These are phyloP conservation scores for Didymella arachidicola DNA, from an alignment of 2,329 filamentous ascomycete genomes.

Conservation along the genomic window DNA sequence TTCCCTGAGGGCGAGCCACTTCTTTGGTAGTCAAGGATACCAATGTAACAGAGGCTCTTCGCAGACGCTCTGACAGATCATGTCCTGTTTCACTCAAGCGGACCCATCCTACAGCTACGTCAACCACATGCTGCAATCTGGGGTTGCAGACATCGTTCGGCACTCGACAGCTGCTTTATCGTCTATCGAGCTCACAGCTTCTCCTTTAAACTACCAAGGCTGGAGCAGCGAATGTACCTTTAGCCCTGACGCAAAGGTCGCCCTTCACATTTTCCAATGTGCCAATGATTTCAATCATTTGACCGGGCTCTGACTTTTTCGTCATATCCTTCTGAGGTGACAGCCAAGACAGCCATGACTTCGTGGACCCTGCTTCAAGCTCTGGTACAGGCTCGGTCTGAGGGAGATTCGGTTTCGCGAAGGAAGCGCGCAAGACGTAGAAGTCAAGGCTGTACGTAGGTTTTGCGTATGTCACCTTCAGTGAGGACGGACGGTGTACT, in stretches of 20 bases:
- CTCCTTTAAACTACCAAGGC: conserved; percentile 12
- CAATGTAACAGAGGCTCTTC: neutral
- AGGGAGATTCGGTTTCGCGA: conserved; percentile 39
- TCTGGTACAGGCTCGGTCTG: conserved; percentile 37
- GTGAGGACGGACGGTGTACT: conserved; percentile 44
- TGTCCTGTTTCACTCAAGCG: neutral
- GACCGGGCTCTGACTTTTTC: conserved; percentile 53
- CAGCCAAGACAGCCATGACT: conserved; percentile 42
- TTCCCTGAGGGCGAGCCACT: neutral
- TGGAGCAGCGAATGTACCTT: conserved; percentile 35
- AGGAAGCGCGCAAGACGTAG: conserved; percentile 66
- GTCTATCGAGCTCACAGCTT: neutral
- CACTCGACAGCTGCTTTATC: neutral
- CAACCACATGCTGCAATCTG: neutral
- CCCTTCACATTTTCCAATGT: conserved; percentile 65
- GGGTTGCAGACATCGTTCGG: neutral
- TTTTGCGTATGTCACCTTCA: conserved; percentile 67
- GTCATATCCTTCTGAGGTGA: conserved; percentile 49
- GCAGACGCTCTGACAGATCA: neutral
- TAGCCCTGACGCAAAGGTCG: conserved; percentile 65
- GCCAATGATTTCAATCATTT: conserved; percentile 59
- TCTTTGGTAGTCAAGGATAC: neutral
- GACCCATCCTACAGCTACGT: neutral
- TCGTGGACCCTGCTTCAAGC: conserved; percentile 36
- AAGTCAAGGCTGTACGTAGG: conserved; percentile 68